Evolutionary conservation across 768 basidiomycete species (phyloP).

Genomic region (Bullera alba): DNA sequence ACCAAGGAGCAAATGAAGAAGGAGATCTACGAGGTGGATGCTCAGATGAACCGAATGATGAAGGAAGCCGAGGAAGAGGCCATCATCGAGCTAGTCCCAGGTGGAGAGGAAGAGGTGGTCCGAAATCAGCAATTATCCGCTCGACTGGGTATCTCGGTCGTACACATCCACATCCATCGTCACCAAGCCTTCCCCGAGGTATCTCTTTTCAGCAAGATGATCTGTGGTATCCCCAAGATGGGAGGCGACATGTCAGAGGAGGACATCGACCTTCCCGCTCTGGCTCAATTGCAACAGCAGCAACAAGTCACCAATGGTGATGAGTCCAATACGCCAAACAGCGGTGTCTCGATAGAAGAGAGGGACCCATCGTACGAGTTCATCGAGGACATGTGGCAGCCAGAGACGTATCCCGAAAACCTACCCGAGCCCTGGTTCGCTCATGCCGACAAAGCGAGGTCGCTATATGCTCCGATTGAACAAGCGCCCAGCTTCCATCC

Average conservation of each 20-base stretch:
- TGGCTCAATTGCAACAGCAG: not conserved
- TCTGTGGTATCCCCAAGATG: constrained; percentile 42
- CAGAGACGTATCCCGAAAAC: constrained; percentile 36
- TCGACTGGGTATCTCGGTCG: constrained; percentile 38
- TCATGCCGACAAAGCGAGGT: constrained; percentile 29
- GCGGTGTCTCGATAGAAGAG: not conserved
- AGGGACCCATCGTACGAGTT: not conserved
- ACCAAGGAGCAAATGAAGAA: constrained; percentile 3
- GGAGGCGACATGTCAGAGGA: not conserved
- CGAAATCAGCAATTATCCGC: constrained; percentile 42
- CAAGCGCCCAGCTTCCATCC: constrained; percentile 15
- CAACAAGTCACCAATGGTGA: not conserved
- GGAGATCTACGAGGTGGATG: constrained; percentile 31
- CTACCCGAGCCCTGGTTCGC: constrained; percentile 44
- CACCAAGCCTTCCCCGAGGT: constrained; percentile 46
- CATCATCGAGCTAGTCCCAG: constrained; percentile 41
- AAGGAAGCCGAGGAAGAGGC: constrained; percentile 33
- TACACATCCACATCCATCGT: constrained; percentile 44
- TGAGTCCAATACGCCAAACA: not conserved
- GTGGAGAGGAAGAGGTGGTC: constrained; percentile 44
- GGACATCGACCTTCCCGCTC: not conserved
- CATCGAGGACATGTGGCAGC: constrained; percentile 34
- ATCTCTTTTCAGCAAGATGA: constrained; percentile 41
- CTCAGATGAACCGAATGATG: constrained; percentile 30
- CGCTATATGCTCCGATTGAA: constrained; percentile 21